Evolutionary conservation across 2,329 filamentous ascomycete species (phyloP).

Genomic region (Pleurostoma richardsiae): DNA sequence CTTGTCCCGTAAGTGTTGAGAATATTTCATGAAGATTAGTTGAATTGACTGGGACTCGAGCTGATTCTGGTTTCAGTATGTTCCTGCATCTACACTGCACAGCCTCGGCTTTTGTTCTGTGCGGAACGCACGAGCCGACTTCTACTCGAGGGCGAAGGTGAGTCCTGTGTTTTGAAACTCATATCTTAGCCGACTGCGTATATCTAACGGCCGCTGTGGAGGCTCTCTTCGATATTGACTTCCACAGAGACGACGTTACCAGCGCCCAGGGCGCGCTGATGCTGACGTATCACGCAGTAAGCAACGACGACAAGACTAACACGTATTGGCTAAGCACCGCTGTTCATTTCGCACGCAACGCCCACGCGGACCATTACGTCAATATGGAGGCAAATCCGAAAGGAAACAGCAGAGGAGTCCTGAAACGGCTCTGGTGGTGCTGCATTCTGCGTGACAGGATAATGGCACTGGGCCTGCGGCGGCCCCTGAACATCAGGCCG

Average conservation of each 20-base stretch:
- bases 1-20: slow-evolving; percentile 27
- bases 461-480: slow-evolving; percentile 24
- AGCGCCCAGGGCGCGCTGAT: slow-evolving; percentile 35
- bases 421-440: slow-evolving; percentile 31
- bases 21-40: not conserved
- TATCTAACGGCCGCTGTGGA: slow-evolving; percentile 9
- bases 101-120: slow-evolving; percentile 35
- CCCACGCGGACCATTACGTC: slow-evolving; percentile 38
- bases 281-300: slow-evolving; percentile 34
- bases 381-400: no score
- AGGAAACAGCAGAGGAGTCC: slow-evolving; percentile 8
- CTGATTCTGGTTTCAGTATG: slow-evolving; percentile 20
- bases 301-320: slow-evolving; percentile 17
- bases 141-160: slow-evolving; percentile 38
- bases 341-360: slow-evolving; percentile 43
- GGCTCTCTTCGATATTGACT: slow-evolving; percentile 38
- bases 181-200: not conserved
- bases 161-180: not conserved
- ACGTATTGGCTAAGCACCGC: slow-evolving; percentile 43
- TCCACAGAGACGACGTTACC: slow-evolving; percentile 32
- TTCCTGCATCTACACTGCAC: slow-evolving; percentile 30
- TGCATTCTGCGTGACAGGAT: slow-evolving; percentile 29
- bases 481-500: not conserved
- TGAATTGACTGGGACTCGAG: not conserved
- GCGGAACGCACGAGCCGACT: slow-evolving; percentile 34